Evolutionary conservation across 116 monocot species (phyloP).

Genomic region (Thalassia testudinum): DNA sequence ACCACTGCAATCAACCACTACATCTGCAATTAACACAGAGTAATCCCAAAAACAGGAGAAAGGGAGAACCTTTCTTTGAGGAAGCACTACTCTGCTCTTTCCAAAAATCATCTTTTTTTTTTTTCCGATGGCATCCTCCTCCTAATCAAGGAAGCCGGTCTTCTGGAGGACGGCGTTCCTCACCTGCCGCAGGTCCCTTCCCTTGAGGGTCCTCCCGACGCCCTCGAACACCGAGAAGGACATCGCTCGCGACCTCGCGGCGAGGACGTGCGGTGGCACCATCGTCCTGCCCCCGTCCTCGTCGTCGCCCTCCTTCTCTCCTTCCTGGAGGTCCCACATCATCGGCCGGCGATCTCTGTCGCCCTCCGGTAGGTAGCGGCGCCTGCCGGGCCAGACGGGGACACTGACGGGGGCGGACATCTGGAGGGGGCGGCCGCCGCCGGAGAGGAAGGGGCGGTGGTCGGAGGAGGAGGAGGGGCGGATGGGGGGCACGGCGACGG

Average conservation of each 20-base stretch:
- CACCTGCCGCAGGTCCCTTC: slow-evolving; percentile 73
- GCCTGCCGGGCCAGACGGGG: slow-evolving; percentile 22
- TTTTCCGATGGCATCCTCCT: no score
- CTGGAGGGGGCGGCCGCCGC: neutral
- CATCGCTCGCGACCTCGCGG: slow-evolving; percentile 22
- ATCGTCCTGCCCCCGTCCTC: slow-evolving; percentile 10
- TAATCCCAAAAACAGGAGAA: no score
- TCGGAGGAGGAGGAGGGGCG: no score
- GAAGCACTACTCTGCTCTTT: no score
- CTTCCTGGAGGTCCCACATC: neutral
- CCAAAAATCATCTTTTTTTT: no score
- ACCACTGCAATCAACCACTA: no score
- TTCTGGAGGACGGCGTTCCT: slow-evolving; percentile 77
- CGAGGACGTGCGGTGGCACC: slow-evolving; percentile 76
- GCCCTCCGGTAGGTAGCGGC: neutral
- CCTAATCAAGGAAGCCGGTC: slow-evolving; percentile 38
- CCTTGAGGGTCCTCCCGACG: slow-evolving; percentile 78
- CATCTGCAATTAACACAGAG: no score
- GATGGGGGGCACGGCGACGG: no score
- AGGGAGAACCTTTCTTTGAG: no score
- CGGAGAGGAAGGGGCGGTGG: no score
- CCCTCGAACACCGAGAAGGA: slow-evolving; percentile 73
- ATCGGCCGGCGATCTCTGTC: no score
- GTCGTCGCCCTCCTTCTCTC: neutral
- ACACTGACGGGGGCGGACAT: slow-evolving; percentile 26